Percentiles rank a stretch among this genome's conserved stretches.
Conservation (phyloP, 352 stramenopile genomes). For the Phytophthora cryptogea region DNA sequence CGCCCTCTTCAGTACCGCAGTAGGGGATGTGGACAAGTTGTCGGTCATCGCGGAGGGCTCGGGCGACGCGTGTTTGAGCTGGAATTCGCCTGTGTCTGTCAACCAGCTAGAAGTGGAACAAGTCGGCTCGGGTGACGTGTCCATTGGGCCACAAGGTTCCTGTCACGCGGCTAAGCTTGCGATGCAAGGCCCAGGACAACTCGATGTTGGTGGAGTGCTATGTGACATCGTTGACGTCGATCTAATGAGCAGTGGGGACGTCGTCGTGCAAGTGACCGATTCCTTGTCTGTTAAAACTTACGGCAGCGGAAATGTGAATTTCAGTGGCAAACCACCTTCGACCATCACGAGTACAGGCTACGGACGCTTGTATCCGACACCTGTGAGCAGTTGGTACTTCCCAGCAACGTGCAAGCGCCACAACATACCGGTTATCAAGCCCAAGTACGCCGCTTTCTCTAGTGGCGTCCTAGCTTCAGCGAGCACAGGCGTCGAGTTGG, state of each 20-base stretch:
- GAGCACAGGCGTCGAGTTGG: constrained; percentile 13
- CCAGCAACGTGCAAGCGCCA: constrained; percentile 18
- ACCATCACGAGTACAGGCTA: constrained; percentile 16
- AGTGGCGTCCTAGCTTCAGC: constrained; percentile 10
- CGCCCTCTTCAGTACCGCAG: constrained; percentile 4
- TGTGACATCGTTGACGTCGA: constrained; percentile 41
- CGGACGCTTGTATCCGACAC: constrained; percentile 3
- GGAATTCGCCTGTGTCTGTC: constrained; percentile 1
- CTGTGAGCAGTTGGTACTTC: constrained; percentile 14
- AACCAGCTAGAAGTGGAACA: constrained; percentile 16
- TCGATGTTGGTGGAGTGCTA: constrained; percentile 43
- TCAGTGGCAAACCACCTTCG: constrained; percentile 9
- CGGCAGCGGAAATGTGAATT: constrained; percentile 22
- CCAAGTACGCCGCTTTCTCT: constrained; percentile 11
- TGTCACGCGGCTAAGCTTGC: constrained; percentile 21
- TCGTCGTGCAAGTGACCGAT: constrained; percentile 42
- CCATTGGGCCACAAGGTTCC: constrained; percentile 16
- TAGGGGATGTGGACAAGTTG: constrained; percentile 15
- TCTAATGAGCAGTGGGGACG: constrained; percentile 43
- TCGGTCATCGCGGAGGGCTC: constrained; percentile 15
- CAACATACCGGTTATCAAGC: constrained; percentile 24
- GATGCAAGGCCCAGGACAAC: constrained; percentile 34
- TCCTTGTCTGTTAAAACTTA: constrained; percentile 19
- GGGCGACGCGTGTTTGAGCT: constrained; percentile 25
- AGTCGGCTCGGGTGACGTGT: constrained; percentile 22